Evolutionary conservation across 2,329 filamentous ascomycete genomes (phyloP), one percentile per base, ranked within the genome.

Genomic region (Diaporthe eres): DNA sequence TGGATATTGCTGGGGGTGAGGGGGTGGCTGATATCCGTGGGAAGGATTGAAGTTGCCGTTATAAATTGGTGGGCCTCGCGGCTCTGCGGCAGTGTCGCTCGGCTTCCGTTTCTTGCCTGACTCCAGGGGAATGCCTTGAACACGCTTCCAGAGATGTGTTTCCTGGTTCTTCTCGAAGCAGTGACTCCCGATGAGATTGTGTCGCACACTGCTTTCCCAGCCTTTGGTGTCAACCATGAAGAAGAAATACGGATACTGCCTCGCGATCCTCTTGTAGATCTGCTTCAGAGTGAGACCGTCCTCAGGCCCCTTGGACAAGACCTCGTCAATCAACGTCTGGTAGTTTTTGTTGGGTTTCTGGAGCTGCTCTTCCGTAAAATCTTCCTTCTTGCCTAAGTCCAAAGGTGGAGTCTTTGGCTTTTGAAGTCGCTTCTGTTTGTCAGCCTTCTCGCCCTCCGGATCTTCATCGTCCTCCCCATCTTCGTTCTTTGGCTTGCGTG

Each of bases 161-260:
- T 87, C 86, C 51, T 91, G 89, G 76, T 90, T 87, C 81, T 92
- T 92, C 77, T 85, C 86, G 80, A 92, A 92, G 9, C 90, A 90
- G 78, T 90, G 88, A 80, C 92, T 92, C 3, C 90, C 90, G 78
- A 92, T 91, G 39, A 92, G 85, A 74, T 92, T 92, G 79, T 92
- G 90, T 0, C 90, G 88, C n/a, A 92, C 90, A 79, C 90, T 92
- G 78, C 90, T 92, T 81, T 92, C 90, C 90, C 90, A 92, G n/a
- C 90, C 90, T 80, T 91, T 92, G 8, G 90, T 92, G 80, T 90
- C 90, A 25, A 90, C 89, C 72, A 85, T 86, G 79, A 92, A 92
- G 78, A 88, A 89, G 78, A 90, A 92, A 85, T 88, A 91, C 13
- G 90, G 90, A 78, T 91, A 91, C 78, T 86, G 86, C 76, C 86